A percentile compares a stretch with the other conserved stretches of the same genome.
Evolutionary conservation across 495 filamentous ascomycete species (phyloP).

Genomic region (Cenococcum geophilum): DNA sequence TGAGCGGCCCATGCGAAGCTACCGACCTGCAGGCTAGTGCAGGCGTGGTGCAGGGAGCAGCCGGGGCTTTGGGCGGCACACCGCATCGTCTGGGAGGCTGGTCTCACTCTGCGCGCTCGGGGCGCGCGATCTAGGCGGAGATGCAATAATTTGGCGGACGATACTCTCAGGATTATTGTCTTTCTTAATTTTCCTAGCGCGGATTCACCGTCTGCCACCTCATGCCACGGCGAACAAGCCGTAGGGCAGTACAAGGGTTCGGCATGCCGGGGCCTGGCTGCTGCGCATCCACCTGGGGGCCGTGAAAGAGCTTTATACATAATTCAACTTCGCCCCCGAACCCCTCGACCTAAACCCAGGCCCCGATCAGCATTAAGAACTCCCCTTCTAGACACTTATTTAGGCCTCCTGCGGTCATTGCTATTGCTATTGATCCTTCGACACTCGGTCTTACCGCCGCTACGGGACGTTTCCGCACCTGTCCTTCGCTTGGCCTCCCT

Average conservation of each 20-base stretch:
- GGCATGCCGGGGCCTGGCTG: conserved; percentile 23
- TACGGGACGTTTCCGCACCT: conserved; percentile 8
- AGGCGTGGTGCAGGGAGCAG: conserved; percentile 14
- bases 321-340: conserved; percentile 29
- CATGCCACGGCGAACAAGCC: conserved; percentile 19
- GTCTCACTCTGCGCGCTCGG: conserved; percentile 22
- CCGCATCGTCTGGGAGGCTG: conserved; percentile 21
- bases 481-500: conserved; percentile 25
- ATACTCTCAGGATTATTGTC: conserved; percentile 17
- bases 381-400: conserved; percentile 10
- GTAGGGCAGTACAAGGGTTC: conserved; percentile 23
- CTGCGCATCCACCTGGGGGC: conserved; percentile 27
- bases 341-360: conserved; percentile 16
- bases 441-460: conserved; percentile 3
- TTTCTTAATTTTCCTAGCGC: conserved; percentile 34
- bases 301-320: conserved; percentile 26
- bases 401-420: neutral
- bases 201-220: conserved; percentile 24
- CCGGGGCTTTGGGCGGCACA: conserved; percentile 17
- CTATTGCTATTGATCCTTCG: conserved; percentile 3
- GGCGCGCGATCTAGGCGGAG: conserved; percentile 32
- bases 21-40: conserved; percentile 7
- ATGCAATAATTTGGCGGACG: conserved; percentile 24
- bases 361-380: conserved; percentile 28
- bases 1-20: neutral